Conservation (phyloP, 371 early-diverging fungal species). For the Zychaea mexicana region DNA sequence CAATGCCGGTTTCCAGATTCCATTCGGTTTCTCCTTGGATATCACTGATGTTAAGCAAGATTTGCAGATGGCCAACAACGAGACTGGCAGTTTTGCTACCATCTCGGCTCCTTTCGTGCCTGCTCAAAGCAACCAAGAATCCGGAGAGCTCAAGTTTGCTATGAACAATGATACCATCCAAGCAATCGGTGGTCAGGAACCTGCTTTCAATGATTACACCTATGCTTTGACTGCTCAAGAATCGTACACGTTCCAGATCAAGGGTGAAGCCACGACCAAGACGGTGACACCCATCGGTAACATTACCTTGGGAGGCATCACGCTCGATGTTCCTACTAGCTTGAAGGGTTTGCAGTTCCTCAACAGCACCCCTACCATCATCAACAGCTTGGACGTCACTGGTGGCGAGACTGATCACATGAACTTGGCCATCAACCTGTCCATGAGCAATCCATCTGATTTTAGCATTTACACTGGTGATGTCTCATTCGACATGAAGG, state of each 20-base stretch:
- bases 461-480: conserved; percentile 57
- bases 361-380: conserved; percentile 52
- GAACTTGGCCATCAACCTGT: conserved; percentile 48
- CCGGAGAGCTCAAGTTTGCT: conserved; percentile 52
- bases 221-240: conserved; percentile 45
- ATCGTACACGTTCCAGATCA: conserved; percentile 42
- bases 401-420: conserved; percentile 52
- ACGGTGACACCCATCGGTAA: conserved; percentile 61
- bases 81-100: conserved; percentile 45
- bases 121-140: conserved; percentile 45
- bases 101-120: conserved; percentile 48
- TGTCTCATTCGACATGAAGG: conserved; percentile 41
- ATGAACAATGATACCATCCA: conserved; percentile 41
- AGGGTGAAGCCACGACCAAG: conserved; percentile 50
- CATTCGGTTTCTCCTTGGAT: conserved; percentile 60
- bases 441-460: conserved; percentile 59
- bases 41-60: conserved; percentile 58
- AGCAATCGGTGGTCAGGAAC: conserved; percentile 35
- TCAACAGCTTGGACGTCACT: conserved; percentile 56
- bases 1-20: conserved; percentile 54
- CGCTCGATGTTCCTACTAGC: conserved; percentile 51
- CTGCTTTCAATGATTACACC: conserved; percentile 49
- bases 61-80: conserved; percentile 45
- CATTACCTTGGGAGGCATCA: conserved; percentile 52
- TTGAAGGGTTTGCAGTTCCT: conserved; percentile 62